A percentile compares a stretch with the other conserved stretches of the same genome.
Conservation (phyloP, 2,329 filamentous ascomycete genomes). For the Paecilomyces dactylethromorphus region DNA sequence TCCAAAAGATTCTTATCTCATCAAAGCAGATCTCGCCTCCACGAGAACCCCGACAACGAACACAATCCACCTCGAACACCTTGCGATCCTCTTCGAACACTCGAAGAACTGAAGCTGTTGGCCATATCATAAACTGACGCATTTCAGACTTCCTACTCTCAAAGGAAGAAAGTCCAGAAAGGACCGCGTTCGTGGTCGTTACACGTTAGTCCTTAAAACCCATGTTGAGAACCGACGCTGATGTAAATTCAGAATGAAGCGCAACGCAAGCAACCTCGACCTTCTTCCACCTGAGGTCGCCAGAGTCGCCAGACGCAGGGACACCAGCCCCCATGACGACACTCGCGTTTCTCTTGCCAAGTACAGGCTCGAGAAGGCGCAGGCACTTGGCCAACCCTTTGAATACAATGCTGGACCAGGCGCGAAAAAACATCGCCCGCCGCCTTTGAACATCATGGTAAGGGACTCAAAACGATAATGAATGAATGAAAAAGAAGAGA, state of each 20-base stretch:
- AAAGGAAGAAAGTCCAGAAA: constrained; percentile 1
- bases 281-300: neutral
- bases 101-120: neutral
- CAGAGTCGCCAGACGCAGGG: neutral
- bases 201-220: neutral
- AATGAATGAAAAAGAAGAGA: neutral
- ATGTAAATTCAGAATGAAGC: neutral
- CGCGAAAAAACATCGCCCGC: neutral
- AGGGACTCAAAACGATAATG: neutral
- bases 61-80: neutral
- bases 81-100: neutral
- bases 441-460: neutral
- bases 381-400: neutral
- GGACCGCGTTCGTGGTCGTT: neutral
- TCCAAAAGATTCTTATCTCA: neutral
- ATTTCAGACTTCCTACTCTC: neutral
- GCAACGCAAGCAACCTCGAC: neutral
- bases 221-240: neutral
- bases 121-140: neutral
- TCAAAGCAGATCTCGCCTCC: neutral
- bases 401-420: neutral
- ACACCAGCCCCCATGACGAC: neutral
- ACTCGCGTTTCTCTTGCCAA: neutral
- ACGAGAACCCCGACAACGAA: neutral
- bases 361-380: neutral